phyloP scores from a whole-genome alignment of 2,329 filamentous ascomycete species.

The Talaromyces piceae region DNA sequence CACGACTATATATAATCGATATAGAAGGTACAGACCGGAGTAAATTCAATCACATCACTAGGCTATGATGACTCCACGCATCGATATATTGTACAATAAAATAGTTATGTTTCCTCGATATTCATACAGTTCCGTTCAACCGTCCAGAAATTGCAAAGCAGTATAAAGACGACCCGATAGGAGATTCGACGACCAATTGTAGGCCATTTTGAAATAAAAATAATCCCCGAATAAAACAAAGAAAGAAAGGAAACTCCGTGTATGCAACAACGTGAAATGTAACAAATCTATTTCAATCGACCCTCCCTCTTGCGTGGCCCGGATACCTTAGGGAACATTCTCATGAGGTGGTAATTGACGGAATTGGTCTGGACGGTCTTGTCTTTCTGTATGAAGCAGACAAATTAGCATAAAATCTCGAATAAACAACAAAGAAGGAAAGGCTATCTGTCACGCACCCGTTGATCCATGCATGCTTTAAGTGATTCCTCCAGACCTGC shows the following conservation, averaged over 20 bases:
- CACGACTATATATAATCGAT: not conserved
- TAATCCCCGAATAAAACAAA: constrained; percentile 4
- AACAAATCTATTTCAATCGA: constrained; percentile 1
- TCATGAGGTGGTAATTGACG: constrained; percentile 85
- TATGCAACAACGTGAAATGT: constrained; percentile 7
- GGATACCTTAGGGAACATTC: constrained; percentile 68
- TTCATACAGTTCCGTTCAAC: constrained; percentile 4
- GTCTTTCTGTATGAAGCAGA: constrained; percentile 42
- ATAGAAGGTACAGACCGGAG: too few relatives aligned
- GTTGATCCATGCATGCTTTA: constrained; percentile 70
- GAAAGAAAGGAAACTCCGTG: constrained; percentile 8
- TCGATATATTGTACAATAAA: constrained; percentile 10
- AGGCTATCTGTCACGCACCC: constrained; percentile 44
- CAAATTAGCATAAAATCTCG: not conserved
- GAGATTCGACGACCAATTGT: not conserved
- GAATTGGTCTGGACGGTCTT: constrained; percentile 58
- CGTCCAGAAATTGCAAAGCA: not conserved
- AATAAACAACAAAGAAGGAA: not conserved
- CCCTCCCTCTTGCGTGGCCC: constrained; percentile 60
- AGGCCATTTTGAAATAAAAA: not conserved
- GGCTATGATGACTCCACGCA: not conserved
- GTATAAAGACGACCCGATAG: not conserved
- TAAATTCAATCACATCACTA: too few relatives aligned
- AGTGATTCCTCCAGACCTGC: constrained; percentile 54
- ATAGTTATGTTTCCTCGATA: not conserved